Base-by-base conservation (phyloP, 257 asterid genomes). In the Oldenlandia corymbosa region DNA sequence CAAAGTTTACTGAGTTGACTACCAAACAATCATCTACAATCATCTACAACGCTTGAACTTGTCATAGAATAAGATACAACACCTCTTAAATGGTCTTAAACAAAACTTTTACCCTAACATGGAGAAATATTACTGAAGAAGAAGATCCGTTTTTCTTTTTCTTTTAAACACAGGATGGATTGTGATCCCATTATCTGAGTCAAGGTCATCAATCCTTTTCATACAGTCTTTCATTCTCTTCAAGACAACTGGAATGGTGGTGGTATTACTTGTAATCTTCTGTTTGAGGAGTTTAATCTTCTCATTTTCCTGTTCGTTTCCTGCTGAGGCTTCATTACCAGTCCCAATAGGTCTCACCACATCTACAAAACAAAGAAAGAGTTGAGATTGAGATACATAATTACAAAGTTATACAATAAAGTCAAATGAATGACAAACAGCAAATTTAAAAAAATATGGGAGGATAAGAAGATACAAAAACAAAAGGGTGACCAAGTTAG, bases 121-220 rank as follows among this genome's bases (percentile, higher is more conserved):
- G 10, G 20, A 45, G 10, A 11, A 49, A 66, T 48, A 48, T 28
- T 43, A 28, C 7, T 34, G 14, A 56, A 26, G 12, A 26, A 58
- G 42, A 30, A 24, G 51, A 50, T 84, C 75, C 81, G 78, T 53
- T 60, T 23, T 65, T 64, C 76, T 60, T 74, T 83, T 89, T 78
- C 85, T 76, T 84, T 85, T 81, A 59, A 92, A 90, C 64, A 75
- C 88, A 2, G 88, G 91, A 65, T 76, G 85, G 60, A 87, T 83
- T 46, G 78, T 79, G 67, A 76, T 53, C 56, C 65, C 73, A 12
- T 68, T 65, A 42, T 70, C 55, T 0, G 91, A 79, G 51, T 80
- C 85, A 54, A 84, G 70, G 65, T 79, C 74, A 75, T 83, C 84
- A 31, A 87, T 87, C 80, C 75, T 80, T 21, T 48, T 67, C 83